Conservation (phyloP, 1,139 yeast genomes). For the Magnusiomyces fungicola region DNA sequence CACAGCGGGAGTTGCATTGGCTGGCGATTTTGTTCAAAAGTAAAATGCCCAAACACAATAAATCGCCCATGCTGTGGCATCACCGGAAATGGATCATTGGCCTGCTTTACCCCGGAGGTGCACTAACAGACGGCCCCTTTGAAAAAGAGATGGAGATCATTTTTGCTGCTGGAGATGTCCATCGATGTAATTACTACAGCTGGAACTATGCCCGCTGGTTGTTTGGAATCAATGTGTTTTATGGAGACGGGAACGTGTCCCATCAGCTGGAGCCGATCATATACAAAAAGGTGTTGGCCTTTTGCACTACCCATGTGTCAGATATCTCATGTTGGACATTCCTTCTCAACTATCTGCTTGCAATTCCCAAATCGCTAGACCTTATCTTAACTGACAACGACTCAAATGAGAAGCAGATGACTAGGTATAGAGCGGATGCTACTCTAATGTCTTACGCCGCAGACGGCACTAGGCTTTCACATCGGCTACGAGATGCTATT, state of each 20-base stretch:
- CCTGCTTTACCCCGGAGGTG: not conserved
- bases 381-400: not conserved
- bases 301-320: constrained; percentile 32
- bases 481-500: no score
- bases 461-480: no score
- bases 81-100: constrained; percentile 31
- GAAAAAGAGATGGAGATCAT: constrained; percentile 27
- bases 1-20: constrained; percentile 24
- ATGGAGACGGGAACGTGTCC: constrained; percentile 2
- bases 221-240: constrained; percentile 11
- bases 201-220: constrained; percentile 36
- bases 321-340: constrained; percentile 45
- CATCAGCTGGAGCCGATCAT: constrained; percentile 8
- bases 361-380: not conserved
- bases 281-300: constrained; percentile 21
- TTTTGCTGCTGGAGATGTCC: constrained; percentile 32
- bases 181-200: constrained; percentile 42
- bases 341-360: constrained; percentile 20
- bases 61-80: constrained; percentile 35
- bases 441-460: no score
- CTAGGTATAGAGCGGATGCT: no score
- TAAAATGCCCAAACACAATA: constrained; percentile 32
- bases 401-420: not conserved
- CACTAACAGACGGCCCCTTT: not conserved
- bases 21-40: constrained; percentile 28